Conservation (phyloP, 2,329 filamentous ascomycete genomes). For the Ascochyta rabiei region DNA sequence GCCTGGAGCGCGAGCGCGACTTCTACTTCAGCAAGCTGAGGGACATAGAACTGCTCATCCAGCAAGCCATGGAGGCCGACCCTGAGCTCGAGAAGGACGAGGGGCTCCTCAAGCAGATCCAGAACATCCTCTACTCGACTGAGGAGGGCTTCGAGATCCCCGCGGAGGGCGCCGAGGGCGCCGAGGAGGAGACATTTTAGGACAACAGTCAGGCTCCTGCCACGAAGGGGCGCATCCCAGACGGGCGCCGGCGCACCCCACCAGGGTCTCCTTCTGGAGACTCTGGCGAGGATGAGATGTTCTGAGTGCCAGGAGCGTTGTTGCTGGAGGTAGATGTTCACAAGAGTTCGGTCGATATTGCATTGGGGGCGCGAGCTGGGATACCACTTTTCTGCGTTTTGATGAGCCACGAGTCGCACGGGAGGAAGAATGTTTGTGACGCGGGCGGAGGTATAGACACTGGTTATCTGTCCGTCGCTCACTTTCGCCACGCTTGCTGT, state of each 20-base stretch:
- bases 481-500: neutral
- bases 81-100: constrained; percentile 94
- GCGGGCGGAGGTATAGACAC: constrained; percentile 7
- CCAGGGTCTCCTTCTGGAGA: neutral
- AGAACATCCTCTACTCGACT: constrained; percentile 95
- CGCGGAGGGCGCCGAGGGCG: constrained; percentile 70
- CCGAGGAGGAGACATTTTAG: constrained; percentile 70
- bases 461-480: constrained; percentile 10
- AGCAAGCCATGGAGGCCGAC: constrained; percentile 90
- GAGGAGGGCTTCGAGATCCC: constrained; percentile 87
- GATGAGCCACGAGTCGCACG: constrained; percentile 28
- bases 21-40: constrained; percentile 99
- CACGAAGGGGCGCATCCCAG: neutral
- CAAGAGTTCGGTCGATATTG: constrained; percentile 26
- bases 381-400: constrained; percentile 41
- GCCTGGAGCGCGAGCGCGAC: constrained; percentile 93
- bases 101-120: constrained; percentile 91
- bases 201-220: neutral
- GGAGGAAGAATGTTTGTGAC: constrained; percentile 6
- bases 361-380: constrained; percentile 41
- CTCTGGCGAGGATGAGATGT: neutral
- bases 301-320: constrained; percentile 51
- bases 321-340: constrained; percentile 19
- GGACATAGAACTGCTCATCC: constrained; percentile 93
- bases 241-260: neutral